A percentile compares a stretch with the other conserved stretches of the same genome.
phyloP scores from a whole-genome alignment of 352 stramenopile species.

The Phytophthora colocasiae region DNA sequence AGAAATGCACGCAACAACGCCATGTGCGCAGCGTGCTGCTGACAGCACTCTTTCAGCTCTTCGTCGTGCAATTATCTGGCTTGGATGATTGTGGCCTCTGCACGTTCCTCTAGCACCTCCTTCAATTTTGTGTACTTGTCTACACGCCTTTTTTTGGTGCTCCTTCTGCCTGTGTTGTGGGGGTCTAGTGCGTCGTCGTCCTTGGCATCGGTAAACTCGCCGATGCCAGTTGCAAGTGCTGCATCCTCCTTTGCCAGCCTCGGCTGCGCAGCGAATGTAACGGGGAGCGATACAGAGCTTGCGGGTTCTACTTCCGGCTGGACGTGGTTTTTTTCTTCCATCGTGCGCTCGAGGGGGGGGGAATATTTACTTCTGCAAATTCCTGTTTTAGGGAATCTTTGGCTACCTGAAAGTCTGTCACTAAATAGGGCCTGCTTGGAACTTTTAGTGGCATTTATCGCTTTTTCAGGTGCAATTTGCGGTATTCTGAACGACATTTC shows the following conservation, averaged over 20 bases:
- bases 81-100: not conserved
- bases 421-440: not conserved
- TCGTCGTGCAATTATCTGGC: not conserved
- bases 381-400: not conserved
- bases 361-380: not conserved
- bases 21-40: not conserved
- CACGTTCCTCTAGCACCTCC: not conserved
- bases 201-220: not conserved
- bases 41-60: not conserved
- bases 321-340: not conserved
- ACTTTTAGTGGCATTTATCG: not conserved
- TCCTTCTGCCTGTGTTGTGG: conserved; percentile 1
- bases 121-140: not conserved
- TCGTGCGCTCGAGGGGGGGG: not conserved
- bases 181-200: not conserved
- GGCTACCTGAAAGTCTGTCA: not conserved
- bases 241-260: not conserved
- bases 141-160: not conserved
- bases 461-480: not conserved
- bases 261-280: not conserved
- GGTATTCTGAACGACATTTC: not conserved
- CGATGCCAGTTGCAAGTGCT: too few species aligned
- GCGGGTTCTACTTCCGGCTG: not conserved
- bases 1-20: not conserved
- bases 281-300: not conserved